Evolutionary conservation across 2,329 filamentous ascomycete species (phyloP).

Genomic region (Fusarium secorum): DNA sequence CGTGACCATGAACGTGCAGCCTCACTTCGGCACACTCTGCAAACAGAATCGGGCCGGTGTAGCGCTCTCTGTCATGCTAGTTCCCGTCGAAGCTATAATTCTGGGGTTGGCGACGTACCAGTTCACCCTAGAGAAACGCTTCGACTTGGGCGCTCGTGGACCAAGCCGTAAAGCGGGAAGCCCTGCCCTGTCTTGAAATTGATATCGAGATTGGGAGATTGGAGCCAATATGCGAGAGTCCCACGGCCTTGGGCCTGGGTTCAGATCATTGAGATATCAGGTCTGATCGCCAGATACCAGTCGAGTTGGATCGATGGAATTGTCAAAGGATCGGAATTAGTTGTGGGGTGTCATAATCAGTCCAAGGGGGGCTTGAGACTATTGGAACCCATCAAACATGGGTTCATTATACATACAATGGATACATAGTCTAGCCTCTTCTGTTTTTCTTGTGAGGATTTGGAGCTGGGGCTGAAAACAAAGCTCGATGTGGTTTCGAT

Average conservation of each 20-base stretch:
- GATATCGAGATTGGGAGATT: not conserved
- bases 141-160: constrained; percentile 31
- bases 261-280: not conserved
- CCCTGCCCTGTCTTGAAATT: constrained; percentile 38
- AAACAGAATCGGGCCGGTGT: constrained; percentile 62
- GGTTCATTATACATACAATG: not conserved
- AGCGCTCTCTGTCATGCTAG: constrained; percentile 62
- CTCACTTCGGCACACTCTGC: constrained; percentile 66
- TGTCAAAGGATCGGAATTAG: not conserved
- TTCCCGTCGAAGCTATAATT: constrained; percentile 62
- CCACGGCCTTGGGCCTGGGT: constrained; percentile 17
- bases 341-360: not conserved
- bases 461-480: constrained; percentile 8
- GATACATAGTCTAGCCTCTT: not conserved
- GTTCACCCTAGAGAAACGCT: constrained; percentile 54
- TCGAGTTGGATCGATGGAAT: not conserved
- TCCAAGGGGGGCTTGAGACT: not conserved
- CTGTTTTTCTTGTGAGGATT: not conserved
- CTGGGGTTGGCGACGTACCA: constrained; percentile 57
- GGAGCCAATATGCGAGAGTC: not conserved
- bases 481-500: constrained; percentile 12
- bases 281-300: not conserved
- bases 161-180: constrained; percentile 48
- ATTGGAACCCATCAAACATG: constrained; percentile 3
- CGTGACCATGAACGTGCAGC: constrained; percentile 60